Percentiles rank a stretch among this genome's conserved stretches.
These are phyloP conservation scores for Corymbia citriodora DNA, from an alignment of 441 rosid genomes.

Conservation along the genomic window DNA sequence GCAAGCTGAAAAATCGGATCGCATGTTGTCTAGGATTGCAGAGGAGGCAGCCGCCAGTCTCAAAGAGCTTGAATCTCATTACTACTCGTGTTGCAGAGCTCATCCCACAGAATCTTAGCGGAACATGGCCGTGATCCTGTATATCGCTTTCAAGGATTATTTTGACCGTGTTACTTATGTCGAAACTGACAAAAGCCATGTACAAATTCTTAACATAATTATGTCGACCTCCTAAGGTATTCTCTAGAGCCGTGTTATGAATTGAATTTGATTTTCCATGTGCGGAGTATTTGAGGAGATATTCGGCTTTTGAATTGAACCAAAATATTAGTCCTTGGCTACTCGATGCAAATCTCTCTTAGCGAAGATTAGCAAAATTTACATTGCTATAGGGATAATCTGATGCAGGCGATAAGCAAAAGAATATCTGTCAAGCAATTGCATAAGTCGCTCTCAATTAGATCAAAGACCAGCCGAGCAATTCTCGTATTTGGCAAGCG, in stretches of 20 bases:
- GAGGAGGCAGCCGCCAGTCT: constrained; percentile 86
- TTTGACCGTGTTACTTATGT: neutral
- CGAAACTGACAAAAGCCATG: neutral
- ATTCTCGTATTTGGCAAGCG: too few relatives aligned
- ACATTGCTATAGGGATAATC: too few relatives aligned
- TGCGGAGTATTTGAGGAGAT: too few relatives aligned
- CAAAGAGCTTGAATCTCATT: constrained; percentile 79
- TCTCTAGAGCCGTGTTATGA: neutral
- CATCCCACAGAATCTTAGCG: constrained; percentile 9
- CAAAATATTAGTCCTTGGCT: too few relatives aligned
- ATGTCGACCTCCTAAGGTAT: neutral
- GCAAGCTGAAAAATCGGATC: constrained; percentile 59
- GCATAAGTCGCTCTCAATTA: too few relatives aligned
- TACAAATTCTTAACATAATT: neutral
- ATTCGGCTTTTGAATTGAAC: too few relatives aligned
- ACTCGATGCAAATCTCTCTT: too few relatives aligned
- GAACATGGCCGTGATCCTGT: neutral
- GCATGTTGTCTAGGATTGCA: constrained; percentile 55
- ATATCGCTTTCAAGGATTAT: neutral
- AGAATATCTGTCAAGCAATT: too few relatives aligned
- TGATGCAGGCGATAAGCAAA: too few relatives aligned
- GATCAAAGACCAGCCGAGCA: too few relatives aligned
- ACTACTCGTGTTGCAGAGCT: constrained; percentile 53
- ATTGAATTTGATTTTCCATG: too few relatives aligned
- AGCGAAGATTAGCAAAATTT: too few relatives aligned